phyloP scores from a whole-genome alignment of 306 rosid genomes.

The Myrica gale region DNA sequence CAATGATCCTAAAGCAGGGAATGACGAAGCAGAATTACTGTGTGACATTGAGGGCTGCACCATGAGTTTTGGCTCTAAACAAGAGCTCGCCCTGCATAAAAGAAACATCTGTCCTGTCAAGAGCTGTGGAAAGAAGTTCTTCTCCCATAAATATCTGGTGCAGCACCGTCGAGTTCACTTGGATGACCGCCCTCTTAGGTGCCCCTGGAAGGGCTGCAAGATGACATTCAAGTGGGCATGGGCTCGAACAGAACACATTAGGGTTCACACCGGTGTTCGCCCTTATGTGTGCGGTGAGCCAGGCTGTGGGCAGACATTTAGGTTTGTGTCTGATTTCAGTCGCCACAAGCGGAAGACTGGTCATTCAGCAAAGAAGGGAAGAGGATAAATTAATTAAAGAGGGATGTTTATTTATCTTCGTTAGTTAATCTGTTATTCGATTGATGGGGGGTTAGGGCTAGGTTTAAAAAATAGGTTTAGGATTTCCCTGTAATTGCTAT shows the following conservation, averaged over 20 bases:
- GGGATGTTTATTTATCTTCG: conserved; percentile 46
- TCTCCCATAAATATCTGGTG: conserved; percentile 96
- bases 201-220: conserved; percentile 99
- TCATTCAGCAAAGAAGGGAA: conserved; percentile 72
- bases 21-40: conserved; percentile 56
- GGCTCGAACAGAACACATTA: conserved; percentile 97
- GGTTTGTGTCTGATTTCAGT: conserved; percentile 97
- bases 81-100: conserved; percentile 76
- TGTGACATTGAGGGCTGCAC: conserved; percentile 94
- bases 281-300: conserved; percentile 88
- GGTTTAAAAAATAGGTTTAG: conserved; percentile 57
- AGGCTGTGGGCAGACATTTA: conserved; percentile 90
- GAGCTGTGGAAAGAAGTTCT: conserved; percentile 98
- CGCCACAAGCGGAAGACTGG: conserved; percentile 99
- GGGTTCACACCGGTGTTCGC: conserved; percentile 95
- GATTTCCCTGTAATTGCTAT: conserved; percentile 64
- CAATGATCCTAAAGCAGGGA: conserved; percentile 40
- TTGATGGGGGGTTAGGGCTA: conserved; percentile 62
- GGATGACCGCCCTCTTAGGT: conserved; percentile 92
- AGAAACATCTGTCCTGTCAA: conserved; percentile 84
- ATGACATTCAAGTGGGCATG: conserved; percentile 99
- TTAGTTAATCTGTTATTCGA: conserved; percentile 48
- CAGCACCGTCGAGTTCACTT: conserved; percentile 92
- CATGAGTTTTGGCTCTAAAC: conserved; percentile 75
- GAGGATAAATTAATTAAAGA: conserved; percentile 35